Evolutionary conservation across 2,329 filamentous ascomycete genomes (phyloP).

Genomic region (Epicoccum sorghinum): DNA sequence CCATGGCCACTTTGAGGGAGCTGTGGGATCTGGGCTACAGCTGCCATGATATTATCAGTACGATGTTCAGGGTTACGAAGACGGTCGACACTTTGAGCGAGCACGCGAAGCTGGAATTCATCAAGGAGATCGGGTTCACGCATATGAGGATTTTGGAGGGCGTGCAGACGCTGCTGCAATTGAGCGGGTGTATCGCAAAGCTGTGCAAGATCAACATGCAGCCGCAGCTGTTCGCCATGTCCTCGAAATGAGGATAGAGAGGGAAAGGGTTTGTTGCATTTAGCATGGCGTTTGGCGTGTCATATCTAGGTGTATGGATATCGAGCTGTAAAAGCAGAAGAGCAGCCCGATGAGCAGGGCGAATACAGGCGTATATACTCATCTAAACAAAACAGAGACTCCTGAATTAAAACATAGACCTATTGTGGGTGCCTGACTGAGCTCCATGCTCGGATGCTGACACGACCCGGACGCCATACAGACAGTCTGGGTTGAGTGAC

Average conservation of each 20-base stretch:
- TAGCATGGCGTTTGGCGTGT: constrained; percentile 43
- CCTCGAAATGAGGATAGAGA: constrained; percentile 18
- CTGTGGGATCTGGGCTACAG: constrained; percentile 95
- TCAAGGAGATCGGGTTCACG: constrained; percentile 97
- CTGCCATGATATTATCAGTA: constrained; percentile 98
- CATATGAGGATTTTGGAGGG: constrained; percentile 99
- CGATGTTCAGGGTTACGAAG: constrained; percentile 99
- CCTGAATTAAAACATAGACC: too few species aligned
- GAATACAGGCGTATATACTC: too few species aligned
- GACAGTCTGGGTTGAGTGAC: too few species aligned
- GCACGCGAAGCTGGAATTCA: constrained; percentile 95
- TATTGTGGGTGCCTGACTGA: too few species aligned
- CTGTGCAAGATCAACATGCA: constrained; percentile 98
- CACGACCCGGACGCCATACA: too few species aligned
- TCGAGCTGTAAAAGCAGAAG: too few species aligned
- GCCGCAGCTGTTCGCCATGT: constrained; percentile 72
- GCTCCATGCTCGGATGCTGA: too few species aligned
- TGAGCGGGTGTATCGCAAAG: constrained; percentile 89
- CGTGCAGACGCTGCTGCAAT: constrained; percentile 90
- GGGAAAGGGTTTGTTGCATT: constrained; percentile 23
- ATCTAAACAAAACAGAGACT: too few species aligned
- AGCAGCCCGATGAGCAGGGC: too few species aligned
- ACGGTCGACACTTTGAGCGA: constrained; percentile 90
- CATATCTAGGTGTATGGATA: too few species aligned
- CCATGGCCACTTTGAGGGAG: constrained; percentile 84